Evolutionary conservation across 768 basidiomycete genomes (phyloP).

Genomic region (Termitomyces sp.): DNA sequence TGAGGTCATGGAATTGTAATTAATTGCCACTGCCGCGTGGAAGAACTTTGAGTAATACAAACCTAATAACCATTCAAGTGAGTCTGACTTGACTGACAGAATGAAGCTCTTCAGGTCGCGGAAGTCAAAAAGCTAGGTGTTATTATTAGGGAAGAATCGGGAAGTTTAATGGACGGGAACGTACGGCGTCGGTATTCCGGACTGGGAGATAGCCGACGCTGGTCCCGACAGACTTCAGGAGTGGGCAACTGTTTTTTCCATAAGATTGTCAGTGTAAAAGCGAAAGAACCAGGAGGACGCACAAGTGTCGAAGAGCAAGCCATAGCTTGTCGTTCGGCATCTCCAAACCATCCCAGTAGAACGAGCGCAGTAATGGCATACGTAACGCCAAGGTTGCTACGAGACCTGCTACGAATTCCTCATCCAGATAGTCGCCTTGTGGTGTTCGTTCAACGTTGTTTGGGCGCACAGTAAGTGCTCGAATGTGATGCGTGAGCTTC

Average conservation of each 20-base stretch:
- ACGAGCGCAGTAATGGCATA: constrained; percentile 21
- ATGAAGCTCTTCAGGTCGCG: constrained; percentile 26
- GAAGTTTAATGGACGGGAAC: constrained; percentile 11
- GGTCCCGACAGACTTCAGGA: constrained; percentile 26
- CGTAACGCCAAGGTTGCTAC: constrained; percentile 20
- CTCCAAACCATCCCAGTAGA: constrained; percentile 33
- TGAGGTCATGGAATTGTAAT: constrained; percentile 4
- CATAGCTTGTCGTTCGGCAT: constrained; percentile 28
- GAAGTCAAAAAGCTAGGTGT: constrained; percentile 28
- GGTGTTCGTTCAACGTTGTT: constrained; percentile 29
- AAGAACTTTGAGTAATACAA: not conserved
- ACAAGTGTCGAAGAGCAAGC: constrained; percentile 25
- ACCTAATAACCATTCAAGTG: constrained; percentile 30
- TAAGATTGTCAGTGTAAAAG: constrained; percentile 7
- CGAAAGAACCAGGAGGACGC: not conserved
- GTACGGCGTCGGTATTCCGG: constrained; percentile 25
- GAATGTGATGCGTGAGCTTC: constrained; percentile 23
- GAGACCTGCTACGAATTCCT: constrained; percentile 22
- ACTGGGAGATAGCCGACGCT: constrained; percentile 28
- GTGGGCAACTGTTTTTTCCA: constrained; percentile 22
- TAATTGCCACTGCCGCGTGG: not conserved
- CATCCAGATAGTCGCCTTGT: constrained; percentile 26
- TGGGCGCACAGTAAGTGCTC: constrained; percentile 22
- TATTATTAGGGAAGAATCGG: constrained; percentile 1
- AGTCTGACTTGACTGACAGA: constrained; percentile 27